Evolutionary conservation across 2,329 filamentous ascomycete species (phyloP), one percentile per base, ranked within the genome.

Genomic region (Diaporthe capsici): DNA sequence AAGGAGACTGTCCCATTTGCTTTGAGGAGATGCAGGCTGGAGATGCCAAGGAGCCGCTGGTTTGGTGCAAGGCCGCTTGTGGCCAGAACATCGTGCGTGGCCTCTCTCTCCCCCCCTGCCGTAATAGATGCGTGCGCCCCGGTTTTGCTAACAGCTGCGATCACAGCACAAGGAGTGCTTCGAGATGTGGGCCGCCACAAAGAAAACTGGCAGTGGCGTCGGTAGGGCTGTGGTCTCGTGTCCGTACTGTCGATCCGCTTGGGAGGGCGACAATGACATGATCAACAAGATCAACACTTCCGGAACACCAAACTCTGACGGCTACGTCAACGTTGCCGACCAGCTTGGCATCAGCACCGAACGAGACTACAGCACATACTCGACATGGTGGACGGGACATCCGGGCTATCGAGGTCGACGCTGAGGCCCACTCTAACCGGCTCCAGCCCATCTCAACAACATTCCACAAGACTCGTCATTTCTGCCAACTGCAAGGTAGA

Each of bases 321-420:
- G 91, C 0, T 93, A 93, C 78, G 84, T 92, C 63, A 93, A 93
- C 80, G 88, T 93, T 4, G 91, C 90, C 1, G 82, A 86, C 28
- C 88, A 92, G 80, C 83, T 93, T n/a, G 91, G 91, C 2, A 86
- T 93, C 77, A 90, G 87, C 76, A 81, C 81, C 0, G 75, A 81
- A n/a, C 84, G 91, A 84, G 90, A 89, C 53, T 71, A 71, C 44
- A 70, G 68, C 25, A 75, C 73, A 2, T 76, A 76, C 51, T 75
- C 73, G 37, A 65, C 55, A 4, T 75, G 73, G 71, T 72, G 63
- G 73, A n/a, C 65, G 3, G 39, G 75, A 28, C 65, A 58, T 25
- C 58, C 57, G 25, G 5, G 6, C 28, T 65, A 67, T 58, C 49
- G 37, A 39, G 39, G 72, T 44, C 61, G 71, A 28, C 71, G 67